A percentile compares a stretch with the other conserved stretches of the same genome.
Conservation (phyloP, 2,329 filamentous ascomycete species). For the Laburnicola sp. region DNA sequence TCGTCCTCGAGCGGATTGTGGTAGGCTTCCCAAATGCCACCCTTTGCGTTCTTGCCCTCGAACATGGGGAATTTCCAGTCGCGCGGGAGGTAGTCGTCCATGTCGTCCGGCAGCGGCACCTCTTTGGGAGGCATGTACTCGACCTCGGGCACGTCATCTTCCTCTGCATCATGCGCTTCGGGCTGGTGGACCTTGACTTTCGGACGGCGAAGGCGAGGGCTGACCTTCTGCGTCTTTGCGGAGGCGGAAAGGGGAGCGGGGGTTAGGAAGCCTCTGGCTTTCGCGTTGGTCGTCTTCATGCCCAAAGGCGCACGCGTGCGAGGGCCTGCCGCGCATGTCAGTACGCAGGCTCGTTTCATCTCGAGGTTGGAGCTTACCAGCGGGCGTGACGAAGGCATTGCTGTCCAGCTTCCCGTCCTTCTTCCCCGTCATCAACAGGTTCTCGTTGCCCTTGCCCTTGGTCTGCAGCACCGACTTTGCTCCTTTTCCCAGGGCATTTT, state of each 20-base stretch:
- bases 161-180: constrained; percentile 56
- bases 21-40: constrained; percentile 57
- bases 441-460: constrained; percentile 61
- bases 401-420: constrained; percentile 58
- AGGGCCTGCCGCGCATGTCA: constrained; percentile 52
- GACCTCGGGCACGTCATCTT: constrained; percentile 69
- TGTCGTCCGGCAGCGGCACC: constrained; percentile 64
- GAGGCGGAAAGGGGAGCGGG: constrained; percentile 61
- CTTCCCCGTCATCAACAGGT: constrained; percentile 56
- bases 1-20: constrained; percentile 65
- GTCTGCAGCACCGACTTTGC: constrained; percentile 63
- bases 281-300: constrained; percentile 95
- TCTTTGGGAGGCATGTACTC: constrained; percentile 86
- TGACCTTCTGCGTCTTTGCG: constrained; percentile 69
- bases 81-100: constrained; percentile 64
- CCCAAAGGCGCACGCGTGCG: constrained; percentile 80
- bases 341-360: constrained; percentile 7
- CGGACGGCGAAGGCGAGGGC: constrained; percentile 57
- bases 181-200: constrained; percentile 66
- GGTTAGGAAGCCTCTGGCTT: constrained; percentile 69
- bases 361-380: constrained; percentile 59
- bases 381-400: constrained; percentile 75
- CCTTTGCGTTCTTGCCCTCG: constrained; percentile 56
- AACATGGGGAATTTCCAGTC: constrained; percentile 57
- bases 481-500: constrained; percentile 71